Evolutionary conservation across 1,139 yeast species (phyloP).

Genomic region (Meyerozyma sp.): DNA sequence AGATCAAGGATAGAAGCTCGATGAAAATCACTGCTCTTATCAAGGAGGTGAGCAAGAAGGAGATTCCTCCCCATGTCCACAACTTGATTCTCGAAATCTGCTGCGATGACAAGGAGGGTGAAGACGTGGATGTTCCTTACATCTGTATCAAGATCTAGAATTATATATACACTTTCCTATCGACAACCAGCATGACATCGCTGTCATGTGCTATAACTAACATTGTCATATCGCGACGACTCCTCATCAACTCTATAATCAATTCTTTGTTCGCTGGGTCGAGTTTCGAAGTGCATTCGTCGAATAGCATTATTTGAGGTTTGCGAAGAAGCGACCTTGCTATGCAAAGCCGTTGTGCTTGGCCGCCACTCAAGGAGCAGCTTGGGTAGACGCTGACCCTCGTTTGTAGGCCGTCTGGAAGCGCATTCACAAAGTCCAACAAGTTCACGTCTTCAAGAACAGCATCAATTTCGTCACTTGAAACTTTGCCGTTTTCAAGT

Average conservation of each 20-base stretch:
- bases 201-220: conserved; percentile 57
- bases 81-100: conserved; percentile 84
- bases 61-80: conserved; percentile 68
- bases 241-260: conserved; percentile 40
- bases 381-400: conserved; percentile 34
- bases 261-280: conserved; percentile 50
- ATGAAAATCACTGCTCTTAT: conserved; percentile 70
- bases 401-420: conserved; percentile 57
- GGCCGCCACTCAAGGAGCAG: conserved; percentile 63
- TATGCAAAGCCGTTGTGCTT: conserved; percentile 69
- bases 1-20: conserved; percentile 69
- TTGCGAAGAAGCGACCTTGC: conserved; percentile 66
- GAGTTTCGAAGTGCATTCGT: conserved; percentile 77
- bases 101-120: conserved; percentile 88
- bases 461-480: conserved; percentile 35
- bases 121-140: conserved; percentile 93
- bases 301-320: conserved; percentile 62
- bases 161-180: conserved; percentile 22
- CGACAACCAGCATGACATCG: conserved; percentile 49
- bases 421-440: conserved; percentile 41
- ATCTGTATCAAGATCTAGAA: conserved; percentile 46
- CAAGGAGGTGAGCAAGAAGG: conserved; percentile 78
- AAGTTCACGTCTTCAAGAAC: conserved; percentile 45
- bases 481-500: not conserved
- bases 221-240: conserved; percentile 31